These are phyloP conservation scores for Schoenoplectus tabernaemontani DNA, from an alignment of 202 grass and related monocot species.

Conservation along the genomic window DNA sequence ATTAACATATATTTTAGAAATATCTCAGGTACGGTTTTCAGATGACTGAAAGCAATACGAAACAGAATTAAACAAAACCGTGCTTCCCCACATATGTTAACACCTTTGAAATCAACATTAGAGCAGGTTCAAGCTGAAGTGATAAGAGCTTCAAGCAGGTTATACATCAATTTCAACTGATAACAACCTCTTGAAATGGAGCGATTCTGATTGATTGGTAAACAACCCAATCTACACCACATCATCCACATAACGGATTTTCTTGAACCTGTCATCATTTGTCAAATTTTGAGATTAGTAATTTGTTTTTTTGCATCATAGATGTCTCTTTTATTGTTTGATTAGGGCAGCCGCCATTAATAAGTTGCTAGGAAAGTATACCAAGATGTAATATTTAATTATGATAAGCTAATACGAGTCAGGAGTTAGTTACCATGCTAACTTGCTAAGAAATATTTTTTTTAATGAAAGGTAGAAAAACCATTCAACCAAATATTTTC, in stretches of 20 bases:
- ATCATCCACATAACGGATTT: constrained; percentile 9
- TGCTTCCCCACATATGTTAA: neutral
- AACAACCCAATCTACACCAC: neutral
- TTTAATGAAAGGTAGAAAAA: too few species aligned
- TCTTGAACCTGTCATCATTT: neutral
- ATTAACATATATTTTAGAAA: neutral
- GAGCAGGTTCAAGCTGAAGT: neutral
- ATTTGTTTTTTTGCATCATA: too few species aligned
- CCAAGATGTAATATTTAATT: too few species aligned
- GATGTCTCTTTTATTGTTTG: too few species aligned
- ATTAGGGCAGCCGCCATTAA: too few species aligned
- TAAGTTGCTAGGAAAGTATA: too few species aligned
- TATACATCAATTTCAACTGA: constrained; percentile 14
- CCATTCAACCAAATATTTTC: too few species aligned
- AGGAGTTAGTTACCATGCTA: too few species aligned
- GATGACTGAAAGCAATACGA: neutral
- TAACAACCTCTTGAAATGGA: neutral
- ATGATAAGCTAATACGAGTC: too few species aligned
- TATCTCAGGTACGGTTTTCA: neutral
- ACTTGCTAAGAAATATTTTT: too few species aligned
- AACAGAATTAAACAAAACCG: neutral
- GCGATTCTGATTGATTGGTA: neutral
- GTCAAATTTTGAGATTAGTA: too few species aligned
- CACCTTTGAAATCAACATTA: neutral
- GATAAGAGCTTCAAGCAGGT: constrained; percentile 5